These are phyloP conservation scores for Hawksworthiomyces lignivorus DNA, from an alignment of 2,329 filamentous ascomycete species.

Conservation along the genomic window DNA sequence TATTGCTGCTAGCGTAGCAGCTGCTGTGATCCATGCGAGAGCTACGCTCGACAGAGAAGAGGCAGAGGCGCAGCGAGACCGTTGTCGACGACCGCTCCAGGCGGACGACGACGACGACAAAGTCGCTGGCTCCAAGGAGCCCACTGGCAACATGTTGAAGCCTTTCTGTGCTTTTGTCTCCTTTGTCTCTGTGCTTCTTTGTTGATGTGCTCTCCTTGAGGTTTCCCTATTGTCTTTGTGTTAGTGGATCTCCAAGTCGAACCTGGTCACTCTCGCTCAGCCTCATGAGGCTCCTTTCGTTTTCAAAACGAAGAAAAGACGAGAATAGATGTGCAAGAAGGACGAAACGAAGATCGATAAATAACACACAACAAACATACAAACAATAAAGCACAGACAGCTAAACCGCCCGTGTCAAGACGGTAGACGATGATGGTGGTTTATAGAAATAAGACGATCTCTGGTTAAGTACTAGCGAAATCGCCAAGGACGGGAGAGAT, in stretches of 20 bases:
- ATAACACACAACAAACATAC: neutral
- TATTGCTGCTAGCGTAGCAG: neutral
- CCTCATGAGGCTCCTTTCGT: conserved; percentile 2
- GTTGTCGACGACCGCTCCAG: neutral
- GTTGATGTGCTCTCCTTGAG: too few relatives aligned
- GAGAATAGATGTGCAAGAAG: neutral
- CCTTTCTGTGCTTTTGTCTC: too few relatives aligned
- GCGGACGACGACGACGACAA: too few relatives aligned
- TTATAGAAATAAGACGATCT: neutral
- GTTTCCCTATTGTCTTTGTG: too few relatives aligned
- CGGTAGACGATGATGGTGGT: too few relatives aligned
- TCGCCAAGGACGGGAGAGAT: conserved; percentile 7
- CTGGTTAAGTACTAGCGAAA: conserved; percentile 6
- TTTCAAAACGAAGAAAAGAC: neutral
- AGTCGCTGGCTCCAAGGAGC: too few relatives aligned
- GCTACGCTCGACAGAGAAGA: neutral
- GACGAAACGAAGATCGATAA: neutral
- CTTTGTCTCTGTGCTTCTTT: too few relatives aligned
- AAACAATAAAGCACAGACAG: neutral
- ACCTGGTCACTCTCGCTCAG: too few relatives aligned
- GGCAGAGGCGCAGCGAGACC: neutral
- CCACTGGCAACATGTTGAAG: too few relatives aligned
- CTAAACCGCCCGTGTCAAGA: neutral
- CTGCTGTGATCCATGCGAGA: conserved; percentile 2
- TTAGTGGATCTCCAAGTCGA: too few relatives aligned